Base-by-base conservation (phyloP, 1,139 yeast genomes). In the Yamadazyma siamensis region DNA sequence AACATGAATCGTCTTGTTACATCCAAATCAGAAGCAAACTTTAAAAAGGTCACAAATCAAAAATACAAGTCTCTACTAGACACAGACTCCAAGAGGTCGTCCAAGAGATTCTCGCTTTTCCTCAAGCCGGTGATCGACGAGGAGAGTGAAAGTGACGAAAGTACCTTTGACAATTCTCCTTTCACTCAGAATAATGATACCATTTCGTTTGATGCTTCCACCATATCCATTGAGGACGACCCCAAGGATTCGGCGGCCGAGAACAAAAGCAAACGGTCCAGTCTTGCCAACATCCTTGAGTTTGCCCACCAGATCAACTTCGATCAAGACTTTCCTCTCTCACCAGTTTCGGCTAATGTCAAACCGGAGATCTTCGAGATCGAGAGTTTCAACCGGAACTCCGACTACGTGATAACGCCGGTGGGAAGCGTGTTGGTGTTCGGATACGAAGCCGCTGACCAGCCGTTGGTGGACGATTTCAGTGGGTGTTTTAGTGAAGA, bases 261-360 rank as follows among this genome's bases (percentile, higher is more conserved):
- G 25, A 23, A n/a, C 10, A 12, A 15, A 14, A 14, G 25, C n/a
- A 21, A 26, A 6, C 29, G 47, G 29, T 42, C 46, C 13, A 36
- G 36, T 21, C 26, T 41, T 13, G 32, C 43, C 6, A 32, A 35
- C 21, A 36, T 41, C 14, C 34, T 40, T 33, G 47, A 43, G 15
- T 41, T 43, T 29, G 32, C 40, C 8, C 35, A 36, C 24, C 38
- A 41, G 11, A 43, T 43, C 21, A 35, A 38, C 18, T 38, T 31
- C 15, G 38, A 39, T 21, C 34, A 31, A 8, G 33, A 27, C 9
- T 8, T 18, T 7, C 20, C 20, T 8, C 10, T 18, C 7, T 18
- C 20, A 8, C 8, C 25, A 7, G 5, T 23, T 23, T 23, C 28
- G 5, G 6, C 6, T 17, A 18, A 14, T n/a, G 29, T 23, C 14